A percentile compares a stretch with the other conserved stretches of the same genome.
Conservation (phyloP, 2,329 filamentous ascomycete species). For the Tricladium varicosporioides region DNA sequence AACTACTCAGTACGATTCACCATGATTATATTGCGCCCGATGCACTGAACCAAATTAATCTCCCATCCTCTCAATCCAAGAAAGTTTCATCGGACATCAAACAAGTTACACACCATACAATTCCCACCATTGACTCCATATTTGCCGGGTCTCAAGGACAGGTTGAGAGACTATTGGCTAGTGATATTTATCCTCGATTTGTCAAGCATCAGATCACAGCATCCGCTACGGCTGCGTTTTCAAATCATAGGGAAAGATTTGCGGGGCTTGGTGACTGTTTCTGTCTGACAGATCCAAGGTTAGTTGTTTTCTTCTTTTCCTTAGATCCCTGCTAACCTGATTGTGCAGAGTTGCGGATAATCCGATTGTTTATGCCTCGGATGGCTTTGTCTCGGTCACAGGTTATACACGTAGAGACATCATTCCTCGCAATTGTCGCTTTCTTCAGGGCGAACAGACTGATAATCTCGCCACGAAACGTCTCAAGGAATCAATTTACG, state of each 20-base stretch:
- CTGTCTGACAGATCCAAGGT: constrained; percentile 51
- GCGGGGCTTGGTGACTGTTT: constrained; percentile 58
- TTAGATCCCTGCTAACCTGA: constrained; percentile 1
- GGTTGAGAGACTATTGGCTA: constrained; percentile 44
- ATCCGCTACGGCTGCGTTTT: constrained; percentile 45
- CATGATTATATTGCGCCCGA: constrained; percentile 40
- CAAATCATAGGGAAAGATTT: constrained; percentile 41
- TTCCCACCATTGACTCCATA: constrained; percentile 32
- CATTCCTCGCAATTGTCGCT: constrained; percentile 48
- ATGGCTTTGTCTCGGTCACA: constrained; percentile 51
- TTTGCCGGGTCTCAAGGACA: constrained; percentile 41
- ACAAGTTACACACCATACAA: constrained; percentile 26
- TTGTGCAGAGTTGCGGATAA: constrained; percentile 42
- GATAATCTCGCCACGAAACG: constrained; percentile 42
- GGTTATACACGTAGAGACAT: constrained; percentile 48
- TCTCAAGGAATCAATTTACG: constrained; percentile 41
- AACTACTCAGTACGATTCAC: constrained; percentile 45
- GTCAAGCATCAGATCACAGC: constrained; percentile 50
- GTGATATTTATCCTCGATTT: constrained; percentile 50
- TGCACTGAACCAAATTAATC: constrained; percentile 30
- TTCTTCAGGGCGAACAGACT: constrained; percentile 48
- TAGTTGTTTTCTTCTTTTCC: background rate
- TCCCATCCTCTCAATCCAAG: constrained; percentile 20
- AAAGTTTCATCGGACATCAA: constrained; percentile 23
- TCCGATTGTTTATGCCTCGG: constrained; percentile 48